Base-by-base conservation (phyloP, 2,329 filamentous ascomycete species). In the Calonectria hongkongensis region DNA sequence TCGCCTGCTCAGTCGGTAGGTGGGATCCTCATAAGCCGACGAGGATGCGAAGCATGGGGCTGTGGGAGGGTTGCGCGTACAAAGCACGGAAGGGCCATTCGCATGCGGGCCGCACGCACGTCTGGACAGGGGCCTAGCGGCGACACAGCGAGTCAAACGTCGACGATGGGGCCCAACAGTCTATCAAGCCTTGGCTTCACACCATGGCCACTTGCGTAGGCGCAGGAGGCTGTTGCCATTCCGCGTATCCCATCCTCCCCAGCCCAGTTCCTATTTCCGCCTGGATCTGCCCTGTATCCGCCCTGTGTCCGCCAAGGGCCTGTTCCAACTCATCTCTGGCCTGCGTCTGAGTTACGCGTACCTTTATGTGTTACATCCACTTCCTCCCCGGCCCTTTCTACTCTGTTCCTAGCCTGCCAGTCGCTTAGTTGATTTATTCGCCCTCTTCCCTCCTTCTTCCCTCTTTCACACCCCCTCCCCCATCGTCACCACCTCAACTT, bases 11-110 rank as follows among this genome's bases (percentile, higher is more conserved):
- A 8, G 51, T 56, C 54, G 28, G 66, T 41, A 47, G n/a, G 30
- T 68, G 54, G 47, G 18, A 27, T 60, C 54, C 25, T 16, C 33
- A 27, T 39, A 21, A 41, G 18, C 28, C 28, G 41, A 63, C 50
- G 50, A 63, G 7, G 39, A 4, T 30, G 39, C 16, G 18, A 28
- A 28, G 27, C 65, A 58, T 58, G 50, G 41, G 41, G 66, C 47
- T 56, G 54, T 60, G 33, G 58, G 58, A 69, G 60, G 63, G 64
- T 68, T 71, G 69, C 69, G 69, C 69, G 69, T 71, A 67, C 69
- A 63, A 25, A 41, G 41, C 43, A 66, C 56, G 56, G 30, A 27
- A 54, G 30, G 7, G 21, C 39, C 33, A 41, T 47, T 41, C 45
- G 39, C 43, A 41, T 70, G 58, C 60, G 64, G 50, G 62, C 21